These are phyloP conservation scores for Acacia crassicarpa DNA, from an alignment of 306 rosid species.

Conservation along the genomic window DNA sequence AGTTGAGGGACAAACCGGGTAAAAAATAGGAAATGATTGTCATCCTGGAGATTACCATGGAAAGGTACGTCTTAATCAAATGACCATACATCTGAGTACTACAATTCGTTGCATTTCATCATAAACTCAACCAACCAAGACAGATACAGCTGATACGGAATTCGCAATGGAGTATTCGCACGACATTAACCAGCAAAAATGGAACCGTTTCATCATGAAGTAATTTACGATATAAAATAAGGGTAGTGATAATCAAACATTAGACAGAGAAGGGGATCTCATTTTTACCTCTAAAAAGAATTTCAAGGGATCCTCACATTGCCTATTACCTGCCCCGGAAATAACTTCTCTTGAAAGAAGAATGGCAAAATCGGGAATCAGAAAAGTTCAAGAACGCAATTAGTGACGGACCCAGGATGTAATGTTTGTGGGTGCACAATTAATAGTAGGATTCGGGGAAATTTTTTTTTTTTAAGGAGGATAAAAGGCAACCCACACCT, in stretches of 20 bases:
- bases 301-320: neutral
- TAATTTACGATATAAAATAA: slow-evolving; percentile 1
- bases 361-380: neutral
- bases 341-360: neutral
- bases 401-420: no score
- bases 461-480: no score
- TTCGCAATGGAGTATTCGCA: neutral
- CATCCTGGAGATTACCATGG: neutral
- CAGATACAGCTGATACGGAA: neutral
- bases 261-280: neutral
- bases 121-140: neutral
- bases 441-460: no score
- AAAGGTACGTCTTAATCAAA: neutral
- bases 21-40: neutral
- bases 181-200: neutral
- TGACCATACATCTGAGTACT: neutral
- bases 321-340: neutral
- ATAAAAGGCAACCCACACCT: no score
- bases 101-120: neutral
- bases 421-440: no score
- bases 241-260: neutral
- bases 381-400: neutral
- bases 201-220: neutral
- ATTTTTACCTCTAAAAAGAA: neutral
- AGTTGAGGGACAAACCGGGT: neutral